These are phyloP conservation scores for Sclerotinia glacialis DNA, from an alignment of 2,329 filamentous ascomycete species.

Conservation along the genomic window DNA sequence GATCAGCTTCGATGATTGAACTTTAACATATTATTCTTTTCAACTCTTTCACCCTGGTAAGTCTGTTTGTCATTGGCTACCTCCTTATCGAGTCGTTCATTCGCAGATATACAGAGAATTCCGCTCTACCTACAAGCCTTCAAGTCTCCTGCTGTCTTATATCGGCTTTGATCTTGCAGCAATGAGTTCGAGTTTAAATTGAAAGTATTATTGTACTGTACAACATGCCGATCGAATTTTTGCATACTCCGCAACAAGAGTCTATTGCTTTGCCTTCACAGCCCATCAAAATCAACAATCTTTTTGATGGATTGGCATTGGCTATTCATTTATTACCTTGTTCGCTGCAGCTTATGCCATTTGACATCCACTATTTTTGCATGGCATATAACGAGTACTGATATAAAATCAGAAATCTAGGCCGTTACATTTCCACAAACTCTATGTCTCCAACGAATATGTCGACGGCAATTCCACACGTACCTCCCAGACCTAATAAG, in stretches of 20 bases:
- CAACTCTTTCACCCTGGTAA: conserved; percentile 7
- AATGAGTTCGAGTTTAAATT: conserved; percentile 16
- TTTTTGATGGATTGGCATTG: background rate
- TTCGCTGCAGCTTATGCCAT: background rate
- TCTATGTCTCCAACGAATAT: conserved; percentile 3
- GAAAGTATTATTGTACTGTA: conserved; percentile 10
- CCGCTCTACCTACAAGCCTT: background rate
- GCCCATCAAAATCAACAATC: background rate
- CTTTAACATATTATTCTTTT: conserved; percentile 8
- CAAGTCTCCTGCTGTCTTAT: conserved; percentile 8
- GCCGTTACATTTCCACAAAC: conserved; percentile 14
- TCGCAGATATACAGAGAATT: background rate
- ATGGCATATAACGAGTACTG: conserved; percentile 9
- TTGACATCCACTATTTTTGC: background rate
- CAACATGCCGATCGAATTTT: background rate
- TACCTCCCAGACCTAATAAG: conserved; percentile 62
- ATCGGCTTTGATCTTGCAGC: background rate
- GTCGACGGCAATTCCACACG: conserved; percentile 42
- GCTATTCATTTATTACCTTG: background rate
- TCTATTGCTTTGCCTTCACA: background rate
- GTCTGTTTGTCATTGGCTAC: background rate
- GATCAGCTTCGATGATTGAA: conserved; percentile 31
- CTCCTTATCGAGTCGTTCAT: conserved; percentile 12
- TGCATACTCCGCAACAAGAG: background rate
- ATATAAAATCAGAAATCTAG: conserved; percentile 18